A percentile compares a stretch with the other conserved stretches of the same genome.
These are phyloP conservation scores for Xylaria grammica DNA, from an alignment of 495 filamentous ascomycete genomes.

Conservation along the genomic window DNA sequence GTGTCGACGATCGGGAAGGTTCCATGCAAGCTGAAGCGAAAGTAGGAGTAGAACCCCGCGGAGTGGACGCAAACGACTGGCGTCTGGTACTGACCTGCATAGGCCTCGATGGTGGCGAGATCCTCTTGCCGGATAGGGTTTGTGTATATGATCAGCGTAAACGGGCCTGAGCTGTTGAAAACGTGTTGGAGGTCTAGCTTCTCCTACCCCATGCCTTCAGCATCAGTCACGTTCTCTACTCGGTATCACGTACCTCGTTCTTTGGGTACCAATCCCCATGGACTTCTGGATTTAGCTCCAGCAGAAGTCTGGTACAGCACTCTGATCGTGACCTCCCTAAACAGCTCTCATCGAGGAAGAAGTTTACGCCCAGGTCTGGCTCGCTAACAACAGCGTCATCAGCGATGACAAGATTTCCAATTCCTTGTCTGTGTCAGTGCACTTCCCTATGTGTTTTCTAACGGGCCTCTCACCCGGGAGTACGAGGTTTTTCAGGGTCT, in stretches of 20 bases:
- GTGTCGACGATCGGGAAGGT: conserved; percentile 95
- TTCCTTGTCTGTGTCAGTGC: conserved; percentile 57
- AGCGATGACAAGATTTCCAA: conserved; percentile 93
- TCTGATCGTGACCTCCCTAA: conserved; percentile 82
- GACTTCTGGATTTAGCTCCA: conserved; percentile 96
- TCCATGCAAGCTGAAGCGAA: conserved; percentile 74
- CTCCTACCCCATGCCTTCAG: conserved; percentile 28
- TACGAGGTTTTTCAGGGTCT: conserved; percentile 95
- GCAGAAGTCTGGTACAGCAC: conserved; percentile 73
- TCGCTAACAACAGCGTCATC: conserved; percentile 80
- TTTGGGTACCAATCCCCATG: conserved; percentile 66
- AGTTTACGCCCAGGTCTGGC: conserved; percentile 90
- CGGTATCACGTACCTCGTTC: conserved; percentile 36
- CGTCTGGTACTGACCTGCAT: conserved; percentile 64
- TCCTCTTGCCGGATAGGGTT: conserved; percentile 67
- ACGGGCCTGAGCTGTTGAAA: conserved; percentile 55
- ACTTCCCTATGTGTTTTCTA: background rate
- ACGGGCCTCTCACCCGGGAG: conserved; percentile 64
- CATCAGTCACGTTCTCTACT: conserved; percentile 24
- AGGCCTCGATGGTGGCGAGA: conserved; percentile 61
- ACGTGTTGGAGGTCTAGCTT: conserved; percentile 32
- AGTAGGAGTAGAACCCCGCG: conserved; percentile 85
- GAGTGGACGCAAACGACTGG: conserved; percentile 86
- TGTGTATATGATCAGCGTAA: conserved; percentile 77
- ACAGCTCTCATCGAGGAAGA: conserved; percentile 84